A percentile compares a stretch with the other conserved stretches of the same genome.
phyloP scores from a whole-genome alignment of 148 eudicot genomes.

The Linanthus parryae region DNA sequence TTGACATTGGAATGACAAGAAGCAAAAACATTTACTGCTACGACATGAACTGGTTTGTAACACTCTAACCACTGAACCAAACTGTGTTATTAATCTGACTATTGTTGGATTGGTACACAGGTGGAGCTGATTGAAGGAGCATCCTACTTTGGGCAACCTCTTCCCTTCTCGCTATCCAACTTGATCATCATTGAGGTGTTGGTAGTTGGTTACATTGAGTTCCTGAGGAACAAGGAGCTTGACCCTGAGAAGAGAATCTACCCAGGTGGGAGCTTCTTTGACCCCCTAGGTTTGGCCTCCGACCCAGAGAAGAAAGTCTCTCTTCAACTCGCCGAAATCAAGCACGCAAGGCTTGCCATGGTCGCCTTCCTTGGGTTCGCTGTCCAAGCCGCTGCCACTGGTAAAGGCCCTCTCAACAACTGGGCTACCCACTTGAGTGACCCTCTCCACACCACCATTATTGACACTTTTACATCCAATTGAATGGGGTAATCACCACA shows the following conservation, averaged over 20 bases:
- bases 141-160: constrained; percentile 92
- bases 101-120: too few species aligned
- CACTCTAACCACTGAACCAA: too few species aligned
- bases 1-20: too few species aligned
- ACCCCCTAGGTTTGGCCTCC: constrained; percentile 75
- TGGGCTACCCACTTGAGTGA: constrained; percentile 99
- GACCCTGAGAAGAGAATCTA: constrained; percentile 94
- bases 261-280: constrained; percentile 83
- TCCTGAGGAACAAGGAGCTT: constrained; percentile 86
- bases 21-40: too few species aligned
- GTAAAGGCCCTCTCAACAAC: constrained; percentile 96
- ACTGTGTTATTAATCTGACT: too few species aligned
- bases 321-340: constrained; percentile 94
- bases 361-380: constrained; percentile 93
- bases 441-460: constrained; percentile 95
- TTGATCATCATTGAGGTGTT: constrained; percentile 89
- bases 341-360: constrained; percentile 98
- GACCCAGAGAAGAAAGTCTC: constrained; percentile 93
- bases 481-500: too few species aligned
- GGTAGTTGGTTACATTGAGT: constrained; percentile 90
- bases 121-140: constrained; percentile 95
- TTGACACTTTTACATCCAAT: constrained; percentile 82
- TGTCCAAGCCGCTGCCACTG: constrained; percentile 93
- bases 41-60: too few species aligned
- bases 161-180: constrained; percentile 80